phyloP scores from a whole-genome alignment of 495 filamentous ascomycete genomes.

The Pseudevernia furfuracea region DNA sequence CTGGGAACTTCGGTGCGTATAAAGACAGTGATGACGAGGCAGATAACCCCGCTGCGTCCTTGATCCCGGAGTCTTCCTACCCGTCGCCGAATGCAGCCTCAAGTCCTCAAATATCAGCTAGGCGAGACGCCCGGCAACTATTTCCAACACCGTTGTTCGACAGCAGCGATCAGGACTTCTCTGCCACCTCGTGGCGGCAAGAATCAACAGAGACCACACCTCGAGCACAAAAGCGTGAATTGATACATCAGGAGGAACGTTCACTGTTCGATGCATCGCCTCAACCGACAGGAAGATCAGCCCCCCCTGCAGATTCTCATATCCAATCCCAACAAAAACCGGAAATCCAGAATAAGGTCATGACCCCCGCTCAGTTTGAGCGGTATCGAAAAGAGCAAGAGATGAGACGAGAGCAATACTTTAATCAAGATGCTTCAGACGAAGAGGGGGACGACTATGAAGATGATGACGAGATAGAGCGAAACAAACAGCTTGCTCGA shows the following conservation, averaged over 20 bases:
- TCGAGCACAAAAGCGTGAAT: constrained; percentile 21
- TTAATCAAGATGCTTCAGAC: constrained; percentile 42
- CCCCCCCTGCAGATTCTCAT: constrained; percentile 9
- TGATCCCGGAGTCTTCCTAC: constrained; percentile 12
- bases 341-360: constrained; percentile 55
- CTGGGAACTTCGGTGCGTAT: constrained; percentile 3
- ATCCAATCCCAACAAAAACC: constrained; percentile 7
- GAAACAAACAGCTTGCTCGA: constrained; percentile 60
- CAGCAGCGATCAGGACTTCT: constrained; percentile 13
- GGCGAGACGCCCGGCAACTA: background rate
- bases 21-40: constrained; percentile 23
- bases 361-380: constrained; percentile 86
- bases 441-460: constrained; percentile 55
- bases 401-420: constrained; percentile 45
- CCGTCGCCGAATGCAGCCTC: constrained; percentile 10
- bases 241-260: constrained; percentile 21
- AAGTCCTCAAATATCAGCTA: background rate
- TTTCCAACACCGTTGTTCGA: constrained; percentile 18
- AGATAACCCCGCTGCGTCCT: constrained; percentile 17
- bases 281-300: constrained; percentile 8
- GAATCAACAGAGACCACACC: constrained; percentile 25
- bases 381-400: constrained; percentile 74
- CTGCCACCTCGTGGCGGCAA: constrained; percentile 15
- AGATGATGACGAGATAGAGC: constrained; percentile 78
- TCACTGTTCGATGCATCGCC: constrained; percentile 26